Evolutionary conservation across 2,329 filamentous ascomycete genomes (phyloP), one percentile per base, ranked within the genome.

Genomic region (Pseudocercospora musae): DNA sequence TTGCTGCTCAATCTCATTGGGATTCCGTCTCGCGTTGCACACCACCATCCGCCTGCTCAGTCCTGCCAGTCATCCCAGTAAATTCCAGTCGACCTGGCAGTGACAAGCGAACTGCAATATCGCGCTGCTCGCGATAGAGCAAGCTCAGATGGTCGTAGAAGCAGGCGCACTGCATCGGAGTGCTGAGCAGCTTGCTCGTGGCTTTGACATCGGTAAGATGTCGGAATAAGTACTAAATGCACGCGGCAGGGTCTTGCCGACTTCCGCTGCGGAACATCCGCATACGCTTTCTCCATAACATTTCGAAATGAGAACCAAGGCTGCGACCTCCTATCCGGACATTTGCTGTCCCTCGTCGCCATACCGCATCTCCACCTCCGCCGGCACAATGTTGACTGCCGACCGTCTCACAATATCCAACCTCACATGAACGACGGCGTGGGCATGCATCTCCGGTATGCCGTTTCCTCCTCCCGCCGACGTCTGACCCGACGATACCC

Each of bases 401-500:
- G 37, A 27, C 29, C 25, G n/a, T n/a, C 9, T 23, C 18, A 54
- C n/a, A 10, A 29, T 11, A 23, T 20, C n/a, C 9, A 37, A 8
- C 2, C 15, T 33, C 31, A 18, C 15, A 54, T 54, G 52, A 54
- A 18, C 29, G n/a, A 29, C 50, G 50, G 50, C 50, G 50, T 54
- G 4, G 50, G 52, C 33, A 67, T 67, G 66, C 63, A 61, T 48
- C 23, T 62, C 57, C 68, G 59, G 56, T 68, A 71, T 66, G 64
- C 63, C 37, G 58, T 60, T 20, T 31, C 54, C 40, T 64, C 65
- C 40, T 62, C 60, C 42, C 23, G 63, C 53, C 69, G 66, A 54
- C 68, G 64, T 20, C 63, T 68, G 46, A 54, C 58, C 15, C 66
- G 66, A 58, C 70, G 70, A 27, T 69, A 67, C 50, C 59, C 71